Conservation (phyloP, 768 basidiomycete species). For the Termitomyces sp. region DNA sequence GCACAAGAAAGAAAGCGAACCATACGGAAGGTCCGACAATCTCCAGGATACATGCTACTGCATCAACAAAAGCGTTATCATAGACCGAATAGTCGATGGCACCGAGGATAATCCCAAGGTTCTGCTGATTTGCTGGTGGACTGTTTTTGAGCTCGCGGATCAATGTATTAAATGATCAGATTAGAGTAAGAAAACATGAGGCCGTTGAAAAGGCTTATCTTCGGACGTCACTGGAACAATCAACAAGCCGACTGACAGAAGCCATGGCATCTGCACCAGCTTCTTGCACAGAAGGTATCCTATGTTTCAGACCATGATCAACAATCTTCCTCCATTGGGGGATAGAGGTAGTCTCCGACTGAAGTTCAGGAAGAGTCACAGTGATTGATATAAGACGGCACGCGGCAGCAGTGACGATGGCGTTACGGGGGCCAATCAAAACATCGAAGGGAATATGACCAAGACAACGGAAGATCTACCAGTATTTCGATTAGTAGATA, state of each 20-base stretch:
- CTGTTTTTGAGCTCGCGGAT: constrained; percentile 55
- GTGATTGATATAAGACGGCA: constrained; percentile 66
- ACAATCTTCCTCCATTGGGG: constrained; percentile 67
- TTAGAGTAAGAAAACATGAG: constrained; percentile 1
- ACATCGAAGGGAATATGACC: constrained; percentile 49
- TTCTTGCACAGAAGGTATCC: constrained; percentile 61
- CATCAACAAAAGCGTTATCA: constrained; percentile 48
- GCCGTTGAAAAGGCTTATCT: constrained; percentile 54
- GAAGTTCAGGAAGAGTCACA: constrained; percentile 53
- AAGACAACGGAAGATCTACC: constrained; percentile 64
- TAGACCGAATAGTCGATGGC: constrained; percentile 57
- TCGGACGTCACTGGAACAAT: constrained; percentile 56
- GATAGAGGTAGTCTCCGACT: constrained; percentile 33
- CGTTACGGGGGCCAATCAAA: constrained; percentile 62
- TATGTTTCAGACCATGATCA: constrained; percentile 68
- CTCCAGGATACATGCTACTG: constrained; percentile 52
- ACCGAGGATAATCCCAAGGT: constrained; percentile 66
- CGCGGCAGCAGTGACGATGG: constrained; percentile 64
- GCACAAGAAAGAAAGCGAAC: background rate
- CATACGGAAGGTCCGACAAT: constrained; percentile 50
- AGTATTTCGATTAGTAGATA: background rate
- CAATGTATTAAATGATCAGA: constrained; percentile 36
- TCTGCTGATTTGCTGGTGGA: constrained; percentile 58
- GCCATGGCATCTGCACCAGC: constrained; percentile 69
- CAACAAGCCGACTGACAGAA: constrained; percentile 60